These are phyloP conservation scores for Friedmanniomyces simplex DNA, from an alignment of 495 filamentous ascomycete genomes.

Conservation along the genomic window DNA sequence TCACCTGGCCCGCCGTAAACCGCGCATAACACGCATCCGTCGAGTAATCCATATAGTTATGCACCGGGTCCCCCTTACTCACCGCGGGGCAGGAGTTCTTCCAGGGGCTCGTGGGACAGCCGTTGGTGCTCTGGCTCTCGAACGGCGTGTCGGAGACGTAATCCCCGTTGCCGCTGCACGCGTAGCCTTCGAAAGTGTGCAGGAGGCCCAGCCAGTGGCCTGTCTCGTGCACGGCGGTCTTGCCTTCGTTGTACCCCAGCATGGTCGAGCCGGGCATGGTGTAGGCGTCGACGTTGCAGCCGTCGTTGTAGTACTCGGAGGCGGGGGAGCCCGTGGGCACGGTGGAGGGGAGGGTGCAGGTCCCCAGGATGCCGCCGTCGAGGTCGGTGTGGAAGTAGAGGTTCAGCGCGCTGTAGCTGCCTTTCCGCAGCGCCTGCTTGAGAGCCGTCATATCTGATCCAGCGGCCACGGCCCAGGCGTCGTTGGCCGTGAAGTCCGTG, in stretches of 20 bases:
- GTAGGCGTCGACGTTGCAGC: conserved; percentile 46
- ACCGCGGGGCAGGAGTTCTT: conserved; percentile 44
- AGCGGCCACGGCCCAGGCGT: conserved; percentile 39
- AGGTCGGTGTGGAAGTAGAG: conserved; percentile 51
- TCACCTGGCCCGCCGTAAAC: conserved; percentile 25
- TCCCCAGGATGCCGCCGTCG: conserved; percentile 41
- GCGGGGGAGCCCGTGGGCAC: conserved; percentile 26
- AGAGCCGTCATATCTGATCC: conserved; percentile 41
- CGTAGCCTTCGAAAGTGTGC: conserved; percentile 55
- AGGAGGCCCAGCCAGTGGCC: conserved; percentile 57
- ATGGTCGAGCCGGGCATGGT: conserved; percentile 45
- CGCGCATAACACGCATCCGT: conserved; percentile 39
- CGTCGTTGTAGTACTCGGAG: conserved; percentile 40
- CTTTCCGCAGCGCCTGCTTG: conserved; percentile 50
- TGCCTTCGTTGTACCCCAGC: conserved; percentile 46
- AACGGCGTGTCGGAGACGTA: conserved; percentile 48
- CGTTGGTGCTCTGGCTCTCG: conserved; percentile 42
- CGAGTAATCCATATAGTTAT: conserved; percentile 58
- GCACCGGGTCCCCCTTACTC: conserved; percentile 46
- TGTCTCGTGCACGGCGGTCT: conserved; percentile 53
- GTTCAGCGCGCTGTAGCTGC: conserved; percentile 51
- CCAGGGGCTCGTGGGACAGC: conserved; percentile 42
- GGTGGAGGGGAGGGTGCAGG: conserved; percentile 40
- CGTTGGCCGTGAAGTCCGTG: conserved; percentile 48
- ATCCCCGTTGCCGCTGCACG: conserved; percentile 46